Evolutionary conservation across 2,329 filamentous ascomycete genomes (phyloP), one percentile per base, ranked within the genome.

Genomic region (Cladophialophora psammophila): DNA sequence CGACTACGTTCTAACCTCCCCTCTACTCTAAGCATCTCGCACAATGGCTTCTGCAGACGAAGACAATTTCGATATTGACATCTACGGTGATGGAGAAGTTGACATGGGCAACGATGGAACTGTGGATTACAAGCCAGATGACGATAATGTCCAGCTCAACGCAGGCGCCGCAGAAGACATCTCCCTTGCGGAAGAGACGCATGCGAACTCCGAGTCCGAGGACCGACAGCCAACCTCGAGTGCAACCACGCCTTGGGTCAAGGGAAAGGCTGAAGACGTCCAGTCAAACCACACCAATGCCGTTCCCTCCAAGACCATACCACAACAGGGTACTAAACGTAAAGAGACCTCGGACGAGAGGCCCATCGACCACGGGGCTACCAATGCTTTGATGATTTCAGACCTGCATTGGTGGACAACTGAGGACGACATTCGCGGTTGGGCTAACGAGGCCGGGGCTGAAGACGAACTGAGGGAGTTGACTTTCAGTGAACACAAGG

Each of bases 401-500:
- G 95, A 98, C 58, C 83, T 99, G 9, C 91, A 92, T 78, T 99
- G 95, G 95, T 98, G 94, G 94, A 94, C 90, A 35, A 96, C 91
- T 2, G 95, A 99, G 76, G 95, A 99, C 75, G 93, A 98, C 73
- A 88, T 99, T 64, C 91, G 95, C 61, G 91, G 91, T 59, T 97
- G 93, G 92, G 85, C 91, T 31, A 88, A 89, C 71, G 86, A 91
- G 71, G 92, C 91, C n/a, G 87, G 86, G 1, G 92, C 88, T 72
- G 95, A 98, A 78, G 86, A 90, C 54, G 92, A 97, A 75, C 82
- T 98, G 18, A 93, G 92, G 74, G 95, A 98, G 68, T 88, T 99
- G 60, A 97, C 94, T 0, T 99, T 98, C 78, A 97, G 93, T 75
- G 95, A 99, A 78, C 95, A 98, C 80, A 99, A 99, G 78, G 94